A percentile compares a stretch with the other conserved stretches of the same genome.
Evolutionary conservation across 805 yeast species (phyloP).

Genomic region (Cyberlindnera euphorbiiphila): DNA sequence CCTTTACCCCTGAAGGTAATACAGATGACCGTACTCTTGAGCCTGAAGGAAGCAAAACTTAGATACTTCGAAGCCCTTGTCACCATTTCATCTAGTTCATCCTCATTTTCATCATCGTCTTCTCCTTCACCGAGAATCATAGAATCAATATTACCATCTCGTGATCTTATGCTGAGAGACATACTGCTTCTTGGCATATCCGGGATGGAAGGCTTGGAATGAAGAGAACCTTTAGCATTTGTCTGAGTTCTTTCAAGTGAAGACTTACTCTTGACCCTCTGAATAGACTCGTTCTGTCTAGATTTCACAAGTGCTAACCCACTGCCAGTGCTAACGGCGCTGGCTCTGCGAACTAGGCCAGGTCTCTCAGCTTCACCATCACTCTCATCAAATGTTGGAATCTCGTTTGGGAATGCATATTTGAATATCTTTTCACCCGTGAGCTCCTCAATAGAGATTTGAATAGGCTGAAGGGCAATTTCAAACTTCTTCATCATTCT

Average conservation of each 20-base stretch:
- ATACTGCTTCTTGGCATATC: conserved; percentile 13
- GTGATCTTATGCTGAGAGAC: conserved; percentile 10
- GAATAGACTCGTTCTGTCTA: not conserved
- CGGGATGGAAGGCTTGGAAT: not conserved
- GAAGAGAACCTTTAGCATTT: not conserved
- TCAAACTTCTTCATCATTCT: conserved; percentile 67
- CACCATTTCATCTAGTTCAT: conserved; percentile 61
- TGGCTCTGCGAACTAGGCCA: not conserved
- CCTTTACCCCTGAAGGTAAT: conserved; percentile 79
- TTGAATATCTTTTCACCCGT: conserved; percentile 59
- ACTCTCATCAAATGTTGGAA: conserved; percentile 14
- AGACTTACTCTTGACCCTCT: no score
- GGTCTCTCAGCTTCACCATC: conserved; percentile 9
- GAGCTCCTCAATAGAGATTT: conserved; percentile 66
- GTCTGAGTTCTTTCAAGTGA: no score
- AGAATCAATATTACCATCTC: conserved; percentile 14
- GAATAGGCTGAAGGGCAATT: conserved; percentile 60
- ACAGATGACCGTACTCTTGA: conserved; percentile 50
- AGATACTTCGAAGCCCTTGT: conserved; percentile 68
- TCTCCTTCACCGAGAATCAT: conserved; percentile 10
- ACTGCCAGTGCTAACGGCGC: conserved; percentile 1
- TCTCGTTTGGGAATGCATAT: conserved; percentile 64
- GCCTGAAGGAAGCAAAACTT: conserved; percentile 56
- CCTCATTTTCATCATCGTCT: conserved; percentile 16
- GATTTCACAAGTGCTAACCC: not conserved